Base-by-base conservation (phyloP, 805 yeast species). In the Phaffomyces thermotolerans region DNA sequence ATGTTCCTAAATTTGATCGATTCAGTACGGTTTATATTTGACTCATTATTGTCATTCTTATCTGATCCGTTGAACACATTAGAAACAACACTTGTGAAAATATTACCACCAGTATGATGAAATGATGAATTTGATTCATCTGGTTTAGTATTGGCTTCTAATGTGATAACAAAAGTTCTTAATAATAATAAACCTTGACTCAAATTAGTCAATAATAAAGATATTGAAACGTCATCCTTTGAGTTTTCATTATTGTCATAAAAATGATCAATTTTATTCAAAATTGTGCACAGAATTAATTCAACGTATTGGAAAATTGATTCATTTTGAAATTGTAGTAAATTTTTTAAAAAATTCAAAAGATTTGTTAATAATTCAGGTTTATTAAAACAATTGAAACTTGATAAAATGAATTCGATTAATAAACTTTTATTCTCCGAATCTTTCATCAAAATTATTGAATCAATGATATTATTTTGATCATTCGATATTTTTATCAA, bases 11-110 rank as follows among this genome's bases (percentile, higher is more conserved):
- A 43, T n/a, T 43, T 37, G 15, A 13, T 6, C 8, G 46, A 25
- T 30, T 36, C 36, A 15, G 15, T 14, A 13, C 13, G 13, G 13
- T 33, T 33, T 18, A 15, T 6, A 20, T 20, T 24, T 4, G 14
- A 3, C 27, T 18, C 17, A 36, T 35, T 22, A 27, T 8, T 14
- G 44, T 36, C n/a, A 9, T 43, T 40, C 9, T 17, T 15, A 49
- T 85, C 95, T 13, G 79, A 76, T 43, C 77, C 81, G 55, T 77
- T 82, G 55, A 85, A 83, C 0, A 85, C 95, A 2, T 93, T 93
- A 49, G 82, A 84, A 42, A 85, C 83, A 22, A 80, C 83, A 42
- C 82, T 82, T 39, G 63, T 67, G 36, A 58, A 57, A 40, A 57
- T 84, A 24, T 43, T 39, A 75, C 18, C 87, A 76, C 22, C 73